Conservation (phyloP, 129 eudicot genomes). For the Ambrosia trifida region DNA sequence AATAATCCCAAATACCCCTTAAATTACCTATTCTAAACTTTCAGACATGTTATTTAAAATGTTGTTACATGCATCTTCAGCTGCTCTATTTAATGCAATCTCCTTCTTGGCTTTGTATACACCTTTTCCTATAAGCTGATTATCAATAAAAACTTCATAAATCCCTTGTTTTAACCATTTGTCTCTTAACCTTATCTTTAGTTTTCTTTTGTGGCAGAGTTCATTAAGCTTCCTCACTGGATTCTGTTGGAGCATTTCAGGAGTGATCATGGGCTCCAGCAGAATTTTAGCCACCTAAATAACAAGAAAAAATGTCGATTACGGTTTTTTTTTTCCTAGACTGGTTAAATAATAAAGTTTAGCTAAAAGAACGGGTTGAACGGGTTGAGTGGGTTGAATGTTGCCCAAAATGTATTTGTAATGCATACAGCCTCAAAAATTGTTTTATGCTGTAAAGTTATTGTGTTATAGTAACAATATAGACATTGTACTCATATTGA, state of each 20-base stretch:
- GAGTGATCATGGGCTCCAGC: slow-evolving; percentile 67
- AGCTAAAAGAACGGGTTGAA: no score
- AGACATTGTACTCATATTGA: no score
- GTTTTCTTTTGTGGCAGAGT: slow-evolving; percentile 57
- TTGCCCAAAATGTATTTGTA: no score
- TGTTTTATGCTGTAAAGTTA: no score
- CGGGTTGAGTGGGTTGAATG: no score
- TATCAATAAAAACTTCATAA: slow-evolving; percentile 46
- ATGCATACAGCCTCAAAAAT: no score
- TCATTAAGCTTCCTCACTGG: slow-evolving; percentile 66
- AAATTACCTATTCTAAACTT: no score
- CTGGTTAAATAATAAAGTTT: no score
- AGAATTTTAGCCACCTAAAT: slow-evolving; percentile 55
- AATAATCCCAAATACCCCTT: no score
- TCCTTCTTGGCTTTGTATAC: slow-evolving; percentile 62
- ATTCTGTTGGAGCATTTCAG: slow-evolving; percentile 63
- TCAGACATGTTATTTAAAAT: slow-evolving; percentile 29
- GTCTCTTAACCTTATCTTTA: slow-evolving; percentile 47
- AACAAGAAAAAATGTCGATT: background rate
- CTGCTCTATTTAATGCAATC: slow-evolving; percentile 73
- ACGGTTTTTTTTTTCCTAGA: no score
- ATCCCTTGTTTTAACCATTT: slow-evolving; percentile 49
- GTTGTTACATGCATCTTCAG: slow-evolving; percentile 57
- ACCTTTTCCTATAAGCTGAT: slow-evolving; percentile 60
- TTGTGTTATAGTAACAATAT: no score